Evolutionary conservation across 2,329 filamentous ascomycete species (phyloP).

Genomic region (Phialemoniopsis sp.): DNA sequence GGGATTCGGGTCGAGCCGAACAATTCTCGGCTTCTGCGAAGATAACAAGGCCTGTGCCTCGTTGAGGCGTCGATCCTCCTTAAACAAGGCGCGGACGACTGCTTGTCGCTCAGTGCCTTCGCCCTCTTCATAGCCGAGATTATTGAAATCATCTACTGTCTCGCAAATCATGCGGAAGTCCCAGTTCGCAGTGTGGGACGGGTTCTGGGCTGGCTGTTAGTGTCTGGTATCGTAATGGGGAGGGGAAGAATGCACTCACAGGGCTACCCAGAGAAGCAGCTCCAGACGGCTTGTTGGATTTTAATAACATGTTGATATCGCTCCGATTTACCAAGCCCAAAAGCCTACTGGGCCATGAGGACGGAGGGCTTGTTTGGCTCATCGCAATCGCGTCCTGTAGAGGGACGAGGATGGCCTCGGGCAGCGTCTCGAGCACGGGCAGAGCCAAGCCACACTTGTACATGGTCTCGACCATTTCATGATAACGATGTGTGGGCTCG

Average conservation of each 20-base stretch:
- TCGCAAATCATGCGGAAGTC: constrained; percentile 79
- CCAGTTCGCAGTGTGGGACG: constrained; percentile 62
- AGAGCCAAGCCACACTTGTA: constrained; percentile 63
- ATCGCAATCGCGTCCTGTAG: constrained; percentile 80
- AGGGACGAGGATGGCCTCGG: constrained; percentile 76
- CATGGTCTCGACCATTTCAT: constrained; percentile 71
- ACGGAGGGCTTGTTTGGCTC: constrained; percentile 78
- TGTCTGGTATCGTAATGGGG: neutral
- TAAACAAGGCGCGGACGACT: constrained; percentile 83
- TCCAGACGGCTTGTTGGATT: constrained; percentile 34
- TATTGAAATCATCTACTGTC: constrained; percentile 54
- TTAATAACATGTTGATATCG: constrained; percentile 69
- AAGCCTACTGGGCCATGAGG: constrained; percentile 67
- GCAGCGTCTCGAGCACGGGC: constrained; percentile 73
- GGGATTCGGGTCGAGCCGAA: constrained; percentile 71
- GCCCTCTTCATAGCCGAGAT: constrained; percentile 66
- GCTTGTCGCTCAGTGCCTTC: constrained; percentile 80
- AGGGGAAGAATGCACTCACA: constrained; percentile 25
- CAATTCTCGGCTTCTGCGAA: constrained; percentile 72
- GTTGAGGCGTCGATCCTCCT: constrained; percentile 82
- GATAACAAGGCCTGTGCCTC: constrained; percentile 85
- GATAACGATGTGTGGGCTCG: constrained; percentile 42
- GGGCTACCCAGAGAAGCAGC: constrained; percentile 26
- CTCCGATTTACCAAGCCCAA: constrained; percentile 75
- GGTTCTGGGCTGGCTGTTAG: constrained; percentile 30